Base-by-base conservation (phyloP, 108 stramenopile genomes). In the Cyclotella sp. region DNA sequence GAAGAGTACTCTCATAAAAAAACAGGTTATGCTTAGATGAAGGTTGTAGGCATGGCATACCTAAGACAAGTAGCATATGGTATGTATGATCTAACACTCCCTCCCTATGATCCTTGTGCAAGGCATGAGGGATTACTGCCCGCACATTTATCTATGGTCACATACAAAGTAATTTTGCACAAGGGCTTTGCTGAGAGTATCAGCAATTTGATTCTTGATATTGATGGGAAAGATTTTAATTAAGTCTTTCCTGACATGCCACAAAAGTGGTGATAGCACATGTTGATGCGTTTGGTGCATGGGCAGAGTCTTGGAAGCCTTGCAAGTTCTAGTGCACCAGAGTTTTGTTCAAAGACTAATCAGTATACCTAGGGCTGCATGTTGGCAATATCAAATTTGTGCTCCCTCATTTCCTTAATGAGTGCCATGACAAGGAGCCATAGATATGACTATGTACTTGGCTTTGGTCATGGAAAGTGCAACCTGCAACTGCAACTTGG, bases 331-430 rank as follows among this genome's bases (percentile, higher is more conserved):
- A 79, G 27, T 51, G 78, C 61, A 0, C 78, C 71, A 13, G 66
- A 68, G 57, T 81, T 81, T 42, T 76, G 74, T 42, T 82, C 81
- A 76, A 76, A 28, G 2, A 44, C 81, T 19, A 70, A 70, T 74
- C 74, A 82, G 1, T 70, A 59, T 1, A 76, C 59, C 0, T 34
- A 26, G 7, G 76, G 68, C 0, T 40, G 46, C 19, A 58, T 70
- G 39, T 60, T 60, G 10, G 70, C 43, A 19, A 77, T 59, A 14
- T 46, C 8, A 15, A 70, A 77, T 13, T 45, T 26, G 9, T 40
- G 47, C 19, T 70, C 58, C 61, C 27, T 72, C 54, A 68, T 53
- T 54, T 77, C 76, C 30, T 52, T 8, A 22, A 64, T 15, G 39
- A 77, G 26, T 16, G 3, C 22, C 44, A 72, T 72, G 24, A 77